A percentile compares a stretch with the other conserved stretches of the same genome.
Conservation (phyloP, 2,329 filamentous ascomycete species). For the Ceratocystis cacaofunesta region DNA sequence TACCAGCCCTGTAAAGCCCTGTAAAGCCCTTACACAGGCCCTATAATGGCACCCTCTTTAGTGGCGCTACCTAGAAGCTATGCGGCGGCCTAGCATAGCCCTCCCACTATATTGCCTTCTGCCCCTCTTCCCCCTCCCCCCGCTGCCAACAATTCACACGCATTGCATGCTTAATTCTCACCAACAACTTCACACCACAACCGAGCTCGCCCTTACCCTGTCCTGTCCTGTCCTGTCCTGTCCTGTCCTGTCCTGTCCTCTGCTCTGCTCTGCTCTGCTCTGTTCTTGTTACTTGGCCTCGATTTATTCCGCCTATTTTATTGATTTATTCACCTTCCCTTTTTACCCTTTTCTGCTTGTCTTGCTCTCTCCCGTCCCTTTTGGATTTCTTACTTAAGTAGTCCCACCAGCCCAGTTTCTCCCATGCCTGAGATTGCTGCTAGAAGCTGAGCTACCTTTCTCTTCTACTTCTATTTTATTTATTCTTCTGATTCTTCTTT, state of each 20-base stretch:
- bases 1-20: no score
- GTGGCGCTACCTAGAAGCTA: no score
- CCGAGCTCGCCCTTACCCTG: constrained; percentile 9
- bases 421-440: not conserved
- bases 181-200: not conserved
- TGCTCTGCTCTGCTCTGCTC: not conserved
- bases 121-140: not conserved
- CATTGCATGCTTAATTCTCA: not conserved
- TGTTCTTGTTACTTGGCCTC: not conserved
- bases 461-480: not conserved
- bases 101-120: not conserved
- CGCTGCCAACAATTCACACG: not conserved
- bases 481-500: not conserved
- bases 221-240: constrained; percentile 5
- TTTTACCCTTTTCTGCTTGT: constrained; percentile 1
- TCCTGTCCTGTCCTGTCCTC: not conserved
- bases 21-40: no score
- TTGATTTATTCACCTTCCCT: constrained; percentile 14
- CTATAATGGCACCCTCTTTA: no score
- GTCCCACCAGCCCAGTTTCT: not conserved
- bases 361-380: constrained; percentile 1
- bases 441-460: constrained; percentile 6
- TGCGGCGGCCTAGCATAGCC: no score
- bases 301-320: not conserved
- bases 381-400: constrained; percentile 1